Percentiles rank a stretch among this genome's conserved stretches.
phyloP scores from a whole-genome alignment of 192 early-diverging fungal genomes.

The Coemansia sp. region DNA sequence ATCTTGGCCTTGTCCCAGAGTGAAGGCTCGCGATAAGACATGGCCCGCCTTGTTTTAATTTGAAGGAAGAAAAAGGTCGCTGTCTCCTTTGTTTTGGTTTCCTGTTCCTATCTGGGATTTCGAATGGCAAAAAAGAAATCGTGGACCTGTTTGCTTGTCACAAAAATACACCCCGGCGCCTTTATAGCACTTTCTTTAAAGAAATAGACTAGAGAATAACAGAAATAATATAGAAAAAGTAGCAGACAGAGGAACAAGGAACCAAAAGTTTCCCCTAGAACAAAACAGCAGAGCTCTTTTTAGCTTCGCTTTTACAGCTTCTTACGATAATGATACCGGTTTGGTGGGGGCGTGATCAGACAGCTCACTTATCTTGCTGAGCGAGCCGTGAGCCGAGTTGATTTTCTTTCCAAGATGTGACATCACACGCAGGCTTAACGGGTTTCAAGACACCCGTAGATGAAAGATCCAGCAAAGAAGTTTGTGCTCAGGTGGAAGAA shows the following conservation, averaged over 20 bases:
- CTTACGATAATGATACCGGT: background rate
- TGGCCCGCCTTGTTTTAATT: background rate
- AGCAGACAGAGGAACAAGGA: background rate
- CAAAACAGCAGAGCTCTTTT: background rate
- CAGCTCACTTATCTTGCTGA: background rate
- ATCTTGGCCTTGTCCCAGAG: conserved; percentile 59
- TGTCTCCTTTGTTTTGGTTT: background rate
- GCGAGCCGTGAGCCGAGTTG: background rate
- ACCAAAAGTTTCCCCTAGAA: background rate
- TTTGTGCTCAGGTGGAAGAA: no score
- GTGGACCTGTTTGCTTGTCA: no score
- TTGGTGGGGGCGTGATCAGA: conserved; percentile 14
- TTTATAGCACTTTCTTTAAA: no score
- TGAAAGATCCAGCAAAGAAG: no score
- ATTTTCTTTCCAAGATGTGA: background rate
- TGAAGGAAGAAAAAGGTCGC: background rate
- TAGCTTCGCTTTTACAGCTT: background rate
- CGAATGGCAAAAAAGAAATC: no score
- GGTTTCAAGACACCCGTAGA: no score
- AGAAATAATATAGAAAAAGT: background rate
- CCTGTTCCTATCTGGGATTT: no score
- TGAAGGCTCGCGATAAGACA: conserved; percentile 51
- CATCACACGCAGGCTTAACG: background rate
- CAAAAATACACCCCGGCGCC: no score
- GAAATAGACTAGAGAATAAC: no score